Evolutionary conservation across 1,284 basidiomycete genomes (phyloP).

Genomic region (Trametes sp.): DNA sequence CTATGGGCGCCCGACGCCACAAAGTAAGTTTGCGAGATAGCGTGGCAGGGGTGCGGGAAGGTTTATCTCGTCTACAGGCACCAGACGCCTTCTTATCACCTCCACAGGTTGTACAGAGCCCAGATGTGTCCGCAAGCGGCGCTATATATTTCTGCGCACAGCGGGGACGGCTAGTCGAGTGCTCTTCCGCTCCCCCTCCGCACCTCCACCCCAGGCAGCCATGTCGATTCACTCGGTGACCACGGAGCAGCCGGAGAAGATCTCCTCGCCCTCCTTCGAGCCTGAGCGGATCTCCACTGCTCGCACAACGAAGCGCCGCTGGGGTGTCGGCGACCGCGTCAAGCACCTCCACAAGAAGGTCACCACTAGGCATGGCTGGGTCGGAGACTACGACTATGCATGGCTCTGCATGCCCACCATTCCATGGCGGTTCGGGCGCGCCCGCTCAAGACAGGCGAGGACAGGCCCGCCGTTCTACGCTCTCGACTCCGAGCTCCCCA

Average conservation of each 20-base stretch:
- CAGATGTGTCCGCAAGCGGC: not conserved
- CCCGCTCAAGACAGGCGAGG: conserved; percentile 37
- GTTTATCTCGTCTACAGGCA: not conserved
- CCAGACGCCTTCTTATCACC: conserved; percentile 6
- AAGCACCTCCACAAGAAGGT: conserved; percentile 44
- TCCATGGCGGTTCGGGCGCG: conserved; percentile 52
- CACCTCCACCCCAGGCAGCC: conserved; percentile 30
- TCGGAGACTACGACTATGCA: conserved; percentile 80
- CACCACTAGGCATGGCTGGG: conserved; percentile 69
- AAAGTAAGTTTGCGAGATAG: not conserved
- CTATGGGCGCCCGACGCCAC: conserved; percentile 3
- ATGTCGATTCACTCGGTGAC: conserved; percentile 37
- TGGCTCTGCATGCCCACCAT: conserved; percentile 75
- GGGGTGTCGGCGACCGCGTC: conserved; percentile 19
- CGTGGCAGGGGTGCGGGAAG: too few relatives aligned
- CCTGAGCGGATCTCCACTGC: conserved; percentile 4
- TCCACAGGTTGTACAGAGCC: conserved; percentile 1
- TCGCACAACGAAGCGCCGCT: conserved; percentile 7
- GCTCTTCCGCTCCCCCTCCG: not conserved
- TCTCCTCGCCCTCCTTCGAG: conserved; percentile 28
- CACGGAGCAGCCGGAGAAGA: conserved; percentile 38
- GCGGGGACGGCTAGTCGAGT: not conserved
- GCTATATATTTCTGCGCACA: not conserved
- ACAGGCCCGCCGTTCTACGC: conserved; percentile 75
- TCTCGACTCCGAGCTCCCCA: conserved; percentile 72